A percentile compares a stretch with the other conserved stretches of the same genome.
These are phyloP conservation scores for Ramaria sp. DNA, from an alignment of 768 basidiomycete genomes.

Conservation along the genomic window DNA sequence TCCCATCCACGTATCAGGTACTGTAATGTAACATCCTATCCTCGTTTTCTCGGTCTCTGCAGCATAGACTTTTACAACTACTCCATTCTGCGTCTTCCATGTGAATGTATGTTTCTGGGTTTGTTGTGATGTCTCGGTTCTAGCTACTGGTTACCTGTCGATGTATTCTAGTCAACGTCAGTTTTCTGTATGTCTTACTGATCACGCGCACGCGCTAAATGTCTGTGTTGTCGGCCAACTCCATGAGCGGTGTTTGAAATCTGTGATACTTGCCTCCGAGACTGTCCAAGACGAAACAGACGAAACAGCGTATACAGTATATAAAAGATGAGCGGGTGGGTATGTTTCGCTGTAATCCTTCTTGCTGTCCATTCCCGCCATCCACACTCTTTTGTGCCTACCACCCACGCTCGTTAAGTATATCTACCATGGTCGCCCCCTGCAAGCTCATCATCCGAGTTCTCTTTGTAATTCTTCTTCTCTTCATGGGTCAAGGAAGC, in stretches of 20 bases:
- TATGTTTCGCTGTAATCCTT: background rate
- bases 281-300: background rate
- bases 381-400: too few relatives aligned
- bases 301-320: background rate
- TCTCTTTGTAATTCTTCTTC: too few relatives aligned
- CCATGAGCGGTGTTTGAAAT: background rate
- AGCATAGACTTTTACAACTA: background rate
- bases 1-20: background rate
- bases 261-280: background rate
- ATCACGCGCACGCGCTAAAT: too few relatives aligned
- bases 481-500: too few relatives aligned
- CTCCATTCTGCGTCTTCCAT: background rate
- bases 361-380: too few relatives aligned
- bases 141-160: background rate
- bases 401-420: too few relatives aligned
- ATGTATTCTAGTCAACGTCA: background rate
- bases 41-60: background rate
- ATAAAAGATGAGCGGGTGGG: background rate
- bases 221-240: background rate
- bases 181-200: too few relatives aligned
- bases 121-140: background rate
- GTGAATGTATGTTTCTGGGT: background rate
- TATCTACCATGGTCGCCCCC: too few relatives aligned
- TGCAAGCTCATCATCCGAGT: too few relatives aligned
- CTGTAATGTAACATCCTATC: background rate